Evolutionary conservation across 345 rosid species (phyloP).

Genomic region (Tarenaya hassleriana): DNA sequence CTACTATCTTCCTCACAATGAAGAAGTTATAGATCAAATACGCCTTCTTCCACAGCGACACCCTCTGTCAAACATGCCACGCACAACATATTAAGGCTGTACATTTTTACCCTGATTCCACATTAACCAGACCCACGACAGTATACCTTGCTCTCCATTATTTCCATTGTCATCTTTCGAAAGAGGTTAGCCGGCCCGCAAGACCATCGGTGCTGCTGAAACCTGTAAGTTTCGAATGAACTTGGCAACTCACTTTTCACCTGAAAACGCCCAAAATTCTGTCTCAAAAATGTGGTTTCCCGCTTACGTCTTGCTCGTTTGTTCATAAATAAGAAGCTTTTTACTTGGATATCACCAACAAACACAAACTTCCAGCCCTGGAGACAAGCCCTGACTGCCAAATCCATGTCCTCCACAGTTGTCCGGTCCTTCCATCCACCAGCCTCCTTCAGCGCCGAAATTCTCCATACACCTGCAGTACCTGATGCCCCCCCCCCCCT

Average conservation of each 20-base stretch:
- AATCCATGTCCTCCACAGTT: too few species aligned
- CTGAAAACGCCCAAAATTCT: too few species aligned
- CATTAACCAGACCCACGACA: too few species aligned
- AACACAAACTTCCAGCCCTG: neutral
- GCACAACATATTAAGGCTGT: too few species aligned
- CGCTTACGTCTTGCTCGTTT: too few species aligned
- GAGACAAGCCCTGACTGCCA: conserved; percentile 15
- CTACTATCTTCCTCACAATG: neutral
- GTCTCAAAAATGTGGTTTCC: too few species aligned
- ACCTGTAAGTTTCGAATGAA: conserved; percentile 34
- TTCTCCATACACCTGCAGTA: neutral
- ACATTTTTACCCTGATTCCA: too few species aligned
- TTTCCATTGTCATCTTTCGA: conserved; percentile 35
- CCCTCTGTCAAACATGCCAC: neutral
- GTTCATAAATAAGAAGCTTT: too few species aligned
- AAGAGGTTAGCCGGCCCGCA: conserved; percentile 48
- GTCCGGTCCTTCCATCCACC: conserved; percentile 1
- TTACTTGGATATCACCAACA: neutral
- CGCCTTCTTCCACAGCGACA: neutral
- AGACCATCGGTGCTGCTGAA: conserved; percentile 44
- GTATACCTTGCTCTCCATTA: conserved; percentile 30
- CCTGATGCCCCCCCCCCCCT: too few species aligned
- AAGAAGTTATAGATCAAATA: conserved; percentile 1
- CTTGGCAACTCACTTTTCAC: conserved; percentile 46
- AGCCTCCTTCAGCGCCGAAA: conserved; percentile 2